Evolutionary conservation across 208 protist genomes (phyloP), one percentile per base, ranked within the genome.

Genomic region (Porcisia hertigi): DNA sequence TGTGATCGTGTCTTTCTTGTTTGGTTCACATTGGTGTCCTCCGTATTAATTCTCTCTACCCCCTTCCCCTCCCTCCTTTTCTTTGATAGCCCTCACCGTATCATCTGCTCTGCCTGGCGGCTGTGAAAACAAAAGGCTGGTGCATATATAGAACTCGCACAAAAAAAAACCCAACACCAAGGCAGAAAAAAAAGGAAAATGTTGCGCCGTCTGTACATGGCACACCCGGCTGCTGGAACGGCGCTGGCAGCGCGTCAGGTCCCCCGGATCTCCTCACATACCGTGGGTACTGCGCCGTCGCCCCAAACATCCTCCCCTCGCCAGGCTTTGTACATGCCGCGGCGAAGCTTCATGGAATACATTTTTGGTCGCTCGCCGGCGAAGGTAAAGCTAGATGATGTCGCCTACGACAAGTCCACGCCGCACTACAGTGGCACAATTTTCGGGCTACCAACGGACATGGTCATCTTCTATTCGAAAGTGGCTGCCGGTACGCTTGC

Each of bases 391-490:
- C 71, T 97, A 18, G 93, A 97, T 71, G 83, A 86, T 30, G 64
- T 85, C 49, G 81, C 76, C 52, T 97, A 94, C 76, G 91, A 97
- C 83, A 96, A 91, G 74, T 82, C 92, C 41, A 73, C 69, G 6
- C 62, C 75, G 47, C 91, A 85, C 65, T 97, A 95, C 81, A 58
- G 82, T 6, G 93, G 93, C 8, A 97, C 76, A 12, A 78, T 97
- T 53, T 95, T 96, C 65, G 93, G 93, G n/a, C 55, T 95, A 30
- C 80, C 91, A 9, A 86, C 89, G 6, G 93, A 97, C 73, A 87
- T 81, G 66, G 82, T 96, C 23, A 63, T 97, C 43, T 96, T 95
- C 81, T 96, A 97, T 82, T 73, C 78, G 25, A 97, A 97, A 78
- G 85, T 92, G 6, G 77, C 76, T 43, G 82, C 62, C 43, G 72